Base-by-base conservation (phyloP, 2,329 filamentous ascomycete species). In the Ramichloridium luteum region DNA sequence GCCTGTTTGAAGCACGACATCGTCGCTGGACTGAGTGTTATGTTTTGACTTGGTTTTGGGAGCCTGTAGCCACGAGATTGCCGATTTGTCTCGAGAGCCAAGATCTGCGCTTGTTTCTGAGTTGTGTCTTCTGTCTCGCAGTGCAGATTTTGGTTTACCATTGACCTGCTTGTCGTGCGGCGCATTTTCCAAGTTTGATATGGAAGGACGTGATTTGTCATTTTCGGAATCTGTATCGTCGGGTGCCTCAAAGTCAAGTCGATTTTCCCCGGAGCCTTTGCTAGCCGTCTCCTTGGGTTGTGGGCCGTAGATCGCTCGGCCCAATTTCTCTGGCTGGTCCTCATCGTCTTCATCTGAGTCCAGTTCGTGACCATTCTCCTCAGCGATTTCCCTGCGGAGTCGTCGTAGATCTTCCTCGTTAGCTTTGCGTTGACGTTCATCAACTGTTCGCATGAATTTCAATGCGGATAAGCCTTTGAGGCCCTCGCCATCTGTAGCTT, bases 381-480 rank as follows among this genome's bases (percentile, higher is more conserved):
- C 68, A 30, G 65, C 65, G 13, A 94, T 64, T 28, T 88, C 80
- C 34, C 74, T 72, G 29, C 77, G 70, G 29, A 94, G 22, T 8
- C 48, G 35, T 22, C 46, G 35, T 9, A 49, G 32, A 16, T 83
- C 72, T 34, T 81, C 79, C 46, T 93, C 82, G 45, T 96, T 94
- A 35, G 75, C 71, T 40, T 78, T 73, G 55, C 78, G 85, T 48
- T 75, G 74, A 22, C 75, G 68, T 16, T 78, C 80, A 49, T 94
- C 86, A 2, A 85, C 83, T 44, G 79, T 84, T 48, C 79, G 75
- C 90, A 98, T 96, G 54, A 98, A 98, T 39, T 83, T 82, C 78
- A 98, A 84, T 31, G 72, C 70, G 57, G 82, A 75, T 5, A 98
- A 61, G 10, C 51, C 50, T 46, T 74, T 78, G n/a, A n/a, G n/a